Conservation (phyloP, 345 rosid genomes). For the Melastoma malabathricum region DNA sequence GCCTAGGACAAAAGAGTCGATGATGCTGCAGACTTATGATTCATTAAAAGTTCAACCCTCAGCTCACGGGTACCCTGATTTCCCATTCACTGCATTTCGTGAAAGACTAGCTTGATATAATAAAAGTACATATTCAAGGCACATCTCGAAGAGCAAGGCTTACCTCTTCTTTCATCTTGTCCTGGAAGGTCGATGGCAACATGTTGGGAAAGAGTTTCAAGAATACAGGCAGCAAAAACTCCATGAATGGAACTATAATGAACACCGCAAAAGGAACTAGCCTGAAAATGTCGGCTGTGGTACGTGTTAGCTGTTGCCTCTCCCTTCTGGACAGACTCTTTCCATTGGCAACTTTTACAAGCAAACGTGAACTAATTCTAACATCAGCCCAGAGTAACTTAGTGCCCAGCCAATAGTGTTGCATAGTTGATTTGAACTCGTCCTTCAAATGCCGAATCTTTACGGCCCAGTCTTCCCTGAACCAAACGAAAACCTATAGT, state of each 20-base stretch:
- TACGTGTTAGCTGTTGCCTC: conserved; percentile 66
- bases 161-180: conserved; percentile 98
- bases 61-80: too few species aligned
- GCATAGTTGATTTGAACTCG: conserved; percentile 75
- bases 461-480: conserved; percentile 95
- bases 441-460: conserved; percentile 79
- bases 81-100: neutral
- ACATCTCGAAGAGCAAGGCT: conserved; percentile 1
- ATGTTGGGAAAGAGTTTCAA: conserved; percentile 82
- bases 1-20: too few species aligned
- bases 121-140: conserved; percentile 1
- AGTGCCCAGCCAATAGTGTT: conserved; percentile 89
- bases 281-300: conserved; percentile 80
- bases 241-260: conserved; percentile 93
- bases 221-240: conserved; percentile 86
- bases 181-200: conserved; percentile 98
- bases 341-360: conserved; percentile 77
- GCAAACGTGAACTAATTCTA: conserved; percentile 72
- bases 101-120: neutral
- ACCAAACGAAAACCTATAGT: conserved; percentile 11
- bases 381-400: conserved; percentile 88
- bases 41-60: too few species aligned
- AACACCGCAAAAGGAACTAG: conserved; percentile 79
- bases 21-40: too few species aligned
- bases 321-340: conserved; percentile 91